A percentile compares a stretch with the other conserved stretches of the same genome.
Conservation (phyloP, 208 protist genomes). For the Leishmania braziliensis region DNA sequence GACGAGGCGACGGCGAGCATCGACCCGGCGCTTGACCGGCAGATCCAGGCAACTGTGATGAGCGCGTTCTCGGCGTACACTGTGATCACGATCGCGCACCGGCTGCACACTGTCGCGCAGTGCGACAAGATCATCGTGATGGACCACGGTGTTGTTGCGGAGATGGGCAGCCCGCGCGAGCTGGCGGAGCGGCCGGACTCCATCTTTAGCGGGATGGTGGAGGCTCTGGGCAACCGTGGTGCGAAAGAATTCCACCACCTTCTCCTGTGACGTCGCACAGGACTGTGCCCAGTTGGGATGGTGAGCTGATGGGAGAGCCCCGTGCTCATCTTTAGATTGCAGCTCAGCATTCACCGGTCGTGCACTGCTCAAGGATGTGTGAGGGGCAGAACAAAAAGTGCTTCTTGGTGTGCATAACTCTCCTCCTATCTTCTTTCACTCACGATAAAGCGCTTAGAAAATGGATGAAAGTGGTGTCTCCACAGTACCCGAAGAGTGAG, state of each 20-base stretch:
- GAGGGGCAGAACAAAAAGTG: background rate
- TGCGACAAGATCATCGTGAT: constrained; percentile 85
- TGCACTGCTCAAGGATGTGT: too few relatives aligned
- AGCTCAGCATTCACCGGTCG: background rate
- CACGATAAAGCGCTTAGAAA: background rate
- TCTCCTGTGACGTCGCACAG: background rate
- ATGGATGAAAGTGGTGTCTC: too few relatives aligned
- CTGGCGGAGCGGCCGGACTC: constrained; percentile 29
- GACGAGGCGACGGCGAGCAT: constrained; percentile 87
- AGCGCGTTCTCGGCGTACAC: constrained; percentile 68
- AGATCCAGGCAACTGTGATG: constrained; percentile 64
- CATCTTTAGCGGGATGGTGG: constrained; percentile 52
- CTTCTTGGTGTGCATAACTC: too few relatives aligned
- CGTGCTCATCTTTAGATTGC: background rate
- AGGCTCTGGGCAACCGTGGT: constrained; percentile 28
- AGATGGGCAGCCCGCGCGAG: constrained; percentile 60
- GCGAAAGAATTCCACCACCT: constrained; percentile 22
- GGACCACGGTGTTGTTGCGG: constrained; percentile 60
- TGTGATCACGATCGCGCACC: constrained; percentile 83
- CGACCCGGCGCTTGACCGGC: constrained; percentile 60
- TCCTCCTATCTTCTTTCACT: background rate
- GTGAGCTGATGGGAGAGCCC: background rate
- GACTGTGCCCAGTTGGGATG: too few relatives aligned
- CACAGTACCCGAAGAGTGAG: background rate
- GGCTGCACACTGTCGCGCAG: constrained; percentile 73